Base-by-base conservation (phyloP, 2,329 filamentous ascomycete species). In the Venturia oleaginea region DNA sequence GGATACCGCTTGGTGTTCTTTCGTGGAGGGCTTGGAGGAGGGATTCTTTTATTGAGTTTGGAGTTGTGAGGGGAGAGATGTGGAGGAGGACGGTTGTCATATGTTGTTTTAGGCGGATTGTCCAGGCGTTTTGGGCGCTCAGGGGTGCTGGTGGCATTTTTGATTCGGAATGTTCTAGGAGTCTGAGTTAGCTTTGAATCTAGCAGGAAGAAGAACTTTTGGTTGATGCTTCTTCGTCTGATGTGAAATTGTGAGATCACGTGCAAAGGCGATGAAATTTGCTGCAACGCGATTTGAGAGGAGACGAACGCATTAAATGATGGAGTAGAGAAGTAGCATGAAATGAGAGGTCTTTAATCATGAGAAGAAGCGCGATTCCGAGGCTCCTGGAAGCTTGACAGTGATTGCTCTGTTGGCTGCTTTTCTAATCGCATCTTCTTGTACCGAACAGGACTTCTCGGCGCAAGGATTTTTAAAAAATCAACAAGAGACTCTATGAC, bases 41-140 rank as follows among this genome's bases (percentile, higher is more conserved):
- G 34, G 75, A 70, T 7, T 70, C 51, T 67, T 80, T 79, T 27
- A 81, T 70, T 1, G 71, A 70, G 17, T 68, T 54, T 64, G 81
- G 74, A 60, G 74, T 72, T 63, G 75, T 69, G 6, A 79, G 72
- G 0, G 77, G 77, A 62, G 79, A 75, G 68, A 75, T 71, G 71
- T 81, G 77, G 0, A 82, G 74, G 51, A 81, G 70, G 66, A 81
- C 69, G 40, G 79, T 81, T 38, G 75, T 78, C 59, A 75, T 76
- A 69, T 75, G 70, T 63, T 76, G 71, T 68, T 81, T 81, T 68
- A 81, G 75, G 65, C 78, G 78, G 37, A 81, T 73, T 0, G 78
- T 80, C 59, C 59, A 65, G 67, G 74, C 71, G 30, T 66, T 65
- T 57, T 69, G 13, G 43, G 15, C 27, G 61, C 51, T 38, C 10